Base-by-base conservation (phyloP, 2,329 filamentous ascomycete species). In the Grosmannia serpens region DNA sequence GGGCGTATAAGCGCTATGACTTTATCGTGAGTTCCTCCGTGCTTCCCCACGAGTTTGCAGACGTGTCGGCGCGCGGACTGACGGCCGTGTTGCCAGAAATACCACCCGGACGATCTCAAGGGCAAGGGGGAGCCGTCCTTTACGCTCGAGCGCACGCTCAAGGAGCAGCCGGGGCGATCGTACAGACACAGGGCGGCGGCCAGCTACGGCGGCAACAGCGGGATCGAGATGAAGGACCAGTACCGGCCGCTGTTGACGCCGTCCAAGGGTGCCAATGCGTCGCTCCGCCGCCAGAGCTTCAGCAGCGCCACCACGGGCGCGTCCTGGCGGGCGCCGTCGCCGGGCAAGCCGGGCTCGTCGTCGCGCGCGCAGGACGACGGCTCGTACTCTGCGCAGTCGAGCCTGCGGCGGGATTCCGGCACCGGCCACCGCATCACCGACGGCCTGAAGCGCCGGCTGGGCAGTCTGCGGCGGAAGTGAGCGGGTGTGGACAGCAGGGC, bases 51-150 rank as follows among this genome's bases (percentile, higher is more conserved):
- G 33, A n/a, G 22, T 29, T 47, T 29, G 33, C 17, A 4, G 13
- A n/a, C 8, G 3, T n/a, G 41, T 10, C 17, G 5, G 17, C 10
- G 26, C 26, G 33, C 26, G 33, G 17, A n/a, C 7, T 22, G 22
- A 33, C 35, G 47, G 56, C 55, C 17, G 20, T 22, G 1, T 65
- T 31, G 2, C 60, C 6, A 85, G 82, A 68, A 81, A 64, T 94
- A 95, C 70, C 81, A 83, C 58, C 85, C 86, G 7, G 82, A 87
- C 51, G 89, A 95, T 67, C 78, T 89, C 62, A 91, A 92, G 70
- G 89, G 89, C 66, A 90, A 94, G 71, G 87, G 87, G 51, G 88
- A 92, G 68, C 87, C 88, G 2, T 83, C 81, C 2, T 94, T 81
- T 72, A 82, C 83, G 9, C 78, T 87, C 38, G 89, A 92, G 65